These are phyloP conservation scores for Russula brevipes DNA, from an alignment of 768 basidiomycete species.

Conservation along the genomic window DNA sequence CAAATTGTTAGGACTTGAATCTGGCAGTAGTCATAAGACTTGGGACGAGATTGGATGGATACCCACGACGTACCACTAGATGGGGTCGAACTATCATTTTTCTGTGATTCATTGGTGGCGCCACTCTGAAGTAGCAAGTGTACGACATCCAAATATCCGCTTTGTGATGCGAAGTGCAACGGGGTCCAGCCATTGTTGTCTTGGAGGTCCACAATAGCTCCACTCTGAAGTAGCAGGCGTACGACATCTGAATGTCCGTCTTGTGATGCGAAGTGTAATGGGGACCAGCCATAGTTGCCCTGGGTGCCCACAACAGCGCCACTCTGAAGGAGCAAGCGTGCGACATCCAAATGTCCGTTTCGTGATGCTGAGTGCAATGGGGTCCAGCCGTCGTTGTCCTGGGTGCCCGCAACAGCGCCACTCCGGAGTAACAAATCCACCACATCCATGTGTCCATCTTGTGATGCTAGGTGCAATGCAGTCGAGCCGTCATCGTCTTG, in stretches of 20 bases:
- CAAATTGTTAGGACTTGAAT: no score
- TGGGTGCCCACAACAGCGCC: not conserved
- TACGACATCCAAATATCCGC: not conserved
- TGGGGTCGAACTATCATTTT: no score
- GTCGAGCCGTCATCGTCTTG: not conserved
- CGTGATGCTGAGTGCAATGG: not conserved
- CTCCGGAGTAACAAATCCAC: no score
- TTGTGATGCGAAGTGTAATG: not conserved
- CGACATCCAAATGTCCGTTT: not conserved
- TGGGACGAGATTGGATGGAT: no score
- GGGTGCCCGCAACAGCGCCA: no score
- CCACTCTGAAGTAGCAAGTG: no score
- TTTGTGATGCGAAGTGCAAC: not conserved
- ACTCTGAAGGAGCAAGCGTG: not conserved
- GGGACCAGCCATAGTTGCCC: not conserved
- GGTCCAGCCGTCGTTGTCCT: not conserved
- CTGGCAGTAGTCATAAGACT: no score
- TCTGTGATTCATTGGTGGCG: no score
- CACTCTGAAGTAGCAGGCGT: not conserved
- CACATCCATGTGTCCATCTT: not conserved
- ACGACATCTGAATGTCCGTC: not conserved
- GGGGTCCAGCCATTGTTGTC: not conserved
- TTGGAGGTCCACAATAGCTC: not conserved
- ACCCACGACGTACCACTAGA: no score
- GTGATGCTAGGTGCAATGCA: not conserved